Conservation (phyloP, 2,329 filamentous ascomycete species). For the Cladobotryum mycophilum region DNA sequence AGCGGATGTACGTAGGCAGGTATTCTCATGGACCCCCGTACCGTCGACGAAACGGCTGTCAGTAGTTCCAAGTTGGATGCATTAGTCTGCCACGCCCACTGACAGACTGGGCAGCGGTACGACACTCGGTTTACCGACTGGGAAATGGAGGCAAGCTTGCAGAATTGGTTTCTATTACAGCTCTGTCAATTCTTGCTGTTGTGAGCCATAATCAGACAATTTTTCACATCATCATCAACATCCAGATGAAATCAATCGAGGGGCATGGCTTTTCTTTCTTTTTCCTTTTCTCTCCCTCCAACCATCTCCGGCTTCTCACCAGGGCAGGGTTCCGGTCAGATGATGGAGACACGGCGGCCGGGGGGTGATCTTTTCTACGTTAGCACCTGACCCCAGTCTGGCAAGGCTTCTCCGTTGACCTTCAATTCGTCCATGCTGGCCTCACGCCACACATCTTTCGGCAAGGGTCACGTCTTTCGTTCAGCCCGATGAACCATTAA, state of each 20-base stretch:
- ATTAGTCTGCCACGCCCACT: conserved; percentile 1
- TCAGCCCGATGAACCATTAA: no score
- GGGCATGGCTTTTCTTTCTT: no score
- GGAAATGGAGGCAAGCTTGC: not conserved
- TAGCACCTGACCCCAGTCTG: not conserved
- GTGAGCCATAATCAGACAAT: no score
- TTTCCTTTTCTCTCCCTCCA: no score
- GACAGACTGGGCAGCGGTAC: not conserved
- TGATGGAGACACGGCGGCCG: not conserved
- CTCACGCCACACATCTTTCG: not conserved
- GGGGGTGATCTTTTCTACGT: not conserved
- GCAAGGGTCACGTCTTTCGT: not conserved
- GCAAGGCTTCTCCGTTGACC: not conserved
- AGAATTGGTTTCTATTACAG: not conserved
- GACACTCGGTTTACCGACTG: not conserved
- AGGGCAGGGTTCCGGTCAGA: conserved; percentile 1
- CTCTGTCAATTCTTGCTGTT: no score
- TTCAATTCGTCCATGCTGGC: not conserved
- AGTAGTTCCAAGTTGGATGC: conserved; percentile 1
- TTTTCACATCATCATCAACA: not conserved
- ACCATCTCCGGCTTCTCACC: not conserved
- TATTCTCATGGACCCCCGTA: not conserved
- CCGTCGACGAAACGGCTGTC: conserved; percentile 2
- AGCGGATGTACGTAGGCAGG: not conserved
- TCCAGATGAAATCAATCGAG: no score